A percentile compares a stretch with the other conserved stretches of the same genome.
phyloP scores from a whole-genome alignment of 2,329 filamentous ascomycete species.

The Talaromyces islandicus region DNA sequence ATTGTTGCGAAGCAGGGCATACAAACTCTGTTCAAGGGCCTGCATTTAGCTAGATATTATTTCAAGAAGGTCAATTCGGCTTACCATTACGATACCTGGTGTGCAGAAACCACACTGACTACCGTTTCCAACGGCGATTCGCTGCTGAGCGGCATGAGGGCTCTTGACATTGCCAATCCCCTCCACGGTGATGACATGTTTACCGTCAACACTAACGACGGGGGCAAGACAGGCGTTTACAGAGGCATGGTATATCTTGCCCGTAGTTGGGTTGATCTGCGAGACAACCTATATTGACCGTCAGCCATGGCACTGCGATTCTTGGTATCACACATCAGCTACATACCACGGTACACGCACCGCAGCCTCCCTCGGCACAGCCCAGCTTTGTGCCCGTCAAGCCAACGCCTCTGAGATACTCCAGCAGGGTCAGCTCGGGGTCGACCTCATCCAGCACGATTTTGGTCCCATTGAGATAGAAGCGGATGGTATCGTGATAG shows the following conservation, averaged over 20 bases:
- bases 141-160: slow-evolving; percentile 85
- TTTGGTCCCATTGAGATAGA: slow-evolving; percentile 91
- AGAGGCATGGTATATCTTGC: slow-evolving; percentile 89
- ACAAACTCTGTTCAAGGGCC: slow-evolving; percentile 60
- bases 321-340: not conserved
- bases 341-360: slow-evolving; percentile 81
- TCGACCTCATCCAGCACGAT: slow-evolving; percentile 81
- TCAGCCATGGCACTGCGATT: slow-evolving; percentile 13
- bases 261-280: slow-evolving; percentile 87
- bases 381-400: slow-evolving; percentile 94
- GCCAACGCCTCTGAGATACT: slow-evolving; percentile 88
- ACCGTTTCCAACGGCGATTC: slow-evolving; percentile 84
- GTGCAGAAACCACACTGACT: slow-evolving; percentile 96
- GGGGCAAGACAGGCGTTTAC: slow-evolving; percentile 95
- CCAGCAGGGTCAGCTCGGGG: slow-evolving; percentile 83
- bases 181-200: slow-evolving; percentile 96
- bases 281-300: slow-evolving; percentile 61
- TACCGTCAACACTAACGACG: slow-evolving; percentile 87
- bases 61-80: slow-evolving; percentile 5
- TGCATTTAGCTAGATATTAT: slow-evolving; percentile 7
- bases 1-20: slow-evolving; percentile 85
- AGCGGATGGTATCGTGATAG: slow-evolving; percentile 82
- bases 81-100: slow-evolving; percentile 86
- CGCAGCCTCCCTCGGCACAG: slow-evolving; percentile 93
- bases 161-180: slow-evolving; percentile 83